Base-by-base conservation (phyloP, 805 yeast species). In the Ogataea trehaloabstinens region DNA sequence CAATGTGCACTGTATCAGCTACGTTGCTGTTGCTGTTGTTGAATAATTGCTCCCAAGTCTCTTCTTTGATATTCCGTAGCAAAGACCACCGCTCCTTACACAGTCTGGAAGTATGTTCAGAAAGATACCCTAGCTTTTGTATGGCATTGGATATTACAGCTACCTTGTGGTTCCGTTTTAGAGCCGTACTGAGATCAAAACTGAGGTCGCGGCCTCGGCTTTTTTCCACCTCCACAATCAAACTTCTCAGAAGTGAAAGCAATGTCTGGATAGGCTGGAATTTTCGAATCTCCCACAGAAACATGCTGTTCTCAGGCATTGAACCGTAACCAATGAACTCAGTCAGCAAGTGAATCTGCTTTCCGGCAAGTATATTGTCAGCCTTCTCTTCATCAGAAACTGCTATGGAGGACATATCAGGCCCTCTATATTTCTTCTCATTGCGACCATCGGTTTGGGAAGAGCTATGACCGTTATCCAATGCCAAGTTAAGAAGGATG, bases 61-160 rank as follows among this genome's bases (percentile, higher is more conserved):
- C 36, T 4, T 35, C 34, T 31, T 56, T 54, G 20, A 59, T 40
- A 20, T 51, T 49, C 17, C 34, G 37, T 7, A 57, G 33, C 5
- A 53, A 38, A 11, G 44, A 31, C 63, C 64, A 59, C 6, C 64
- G 34, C 24, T 56, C 55, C 19, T 45, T 39, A 25, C 63, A 59
- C 4, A 58, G 37, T 12, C 32, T 35, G 1, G 62, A 52, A 7
- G 61, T 52, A 36, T 58, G 58, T 11, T 48, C 40, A 1, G 61
- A 50, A 21, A 59, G 34, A 35, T 57, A 57, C 2, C 42, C 37
- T 11, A 59, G 36, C 12, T 46, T 49, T 5, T 38, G 24, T 6
- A 56, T 34, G 10, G 56, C 42, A 3, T 38, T 31, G 2, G 40
- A 37, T 11, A 58, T 42, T 6, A 41, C 36, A n/a, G 24, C 28